A percentile compares a stretch with the other conserved stretches of the same genome.
Evolutionary conservation across 495 filamentous ascomycete species (phyloP).

Genomic region (Xylaria longipes): DNA sequence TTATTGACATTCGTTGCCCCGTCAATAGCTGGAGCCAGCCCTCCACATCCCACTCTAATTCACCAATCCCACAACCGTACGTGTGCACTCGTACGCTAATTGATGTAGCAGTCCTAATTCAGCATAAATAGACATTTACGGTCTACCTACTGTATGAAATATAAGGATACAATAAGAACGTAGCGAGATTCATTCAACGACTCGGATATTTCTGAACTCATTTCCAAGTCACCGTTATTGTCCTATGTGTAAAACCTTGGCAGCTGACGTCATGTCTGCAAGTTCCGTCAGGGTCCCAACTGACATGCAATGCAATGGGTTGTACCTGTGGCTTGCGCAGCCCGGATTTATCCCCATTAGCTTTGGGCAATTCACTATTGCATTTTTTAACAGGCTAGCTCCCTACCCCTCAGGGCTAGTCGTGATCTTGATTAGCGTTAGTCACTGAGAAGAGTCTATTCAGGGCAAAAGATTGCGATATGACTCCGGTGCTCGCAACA

Average conservation of each 20-base stretch:
- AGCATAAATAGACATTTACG: not conserved
- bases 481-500: conserved; percentile 14
- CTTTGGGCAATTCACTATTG: too few relatives aligned
- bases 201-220: too few relatives aligned
- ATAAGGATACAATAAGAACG: not conserved
- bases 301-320: not conserved
- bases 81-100: not conserved
- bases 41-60: not conserved
- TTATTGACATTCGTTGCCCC: conserved; percentile 26
- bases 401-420: not conserved
- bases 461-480: conserved; percentile 7
- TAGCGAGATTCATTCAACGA: too few relatives aligned
- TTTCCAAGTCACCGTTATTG: not conserved
- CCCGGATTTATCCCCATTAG: too few relatives aligned
- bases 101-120: not conserved
- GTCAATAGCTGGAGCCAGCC: conserved; percentile 4
- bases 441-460: not conserved
- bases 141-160: not conserved
- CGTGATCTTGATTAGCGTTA: not conserved
- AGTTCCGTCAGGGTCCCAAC: not conserved
- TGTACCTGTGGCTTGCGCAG: not conserved
- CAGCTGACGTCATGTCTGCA: not conserved
- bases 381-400: too few relatives aligned
- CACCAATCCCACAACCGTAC: conserved; percentile 20
- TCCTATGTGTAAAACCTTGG: not conserved